Conservation (phyloP, 2,329 filamentous ascomycete species). For the Exophiala sp. region DNA sequence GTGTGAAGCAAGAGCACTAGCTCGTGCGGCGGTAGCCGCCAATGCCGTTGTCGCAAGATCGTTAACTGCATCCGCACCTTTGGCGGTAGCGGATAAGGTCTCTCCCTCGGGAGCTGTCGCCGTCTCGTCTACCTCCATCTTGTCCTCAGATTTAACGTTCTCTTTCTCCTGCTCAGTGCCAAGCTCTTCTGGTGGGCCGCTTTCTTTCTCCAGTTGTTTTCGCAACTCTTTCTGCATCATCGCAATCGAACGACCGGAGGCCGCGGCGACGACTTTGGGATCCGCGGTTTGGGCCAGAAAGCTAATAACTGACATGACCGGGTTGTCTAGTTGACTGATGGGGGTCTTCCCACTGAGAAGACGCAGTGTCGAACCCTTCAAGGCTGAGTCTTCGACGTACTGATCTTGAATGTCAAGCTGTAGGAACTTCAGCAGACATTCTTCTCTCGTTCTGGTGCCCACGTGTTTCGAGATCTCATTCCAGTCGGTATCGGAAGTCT, state of each 20-base stretch:
- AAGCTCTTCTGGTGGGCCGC: conserved; percentile 47
- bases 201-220: conserved; percentile 64
- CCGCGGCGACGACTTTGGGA: conserved; percentile 81
- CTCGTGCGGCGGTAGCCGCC: conserved; percentile 76
- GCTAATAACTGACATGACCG: conserved; percentile 90
- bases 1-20: conserved; percentile 83
- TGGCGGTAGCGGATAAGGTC: conserved; percentile 39
- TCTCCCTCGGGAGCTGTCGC: conserved; percentile 3
- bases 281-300: conserved; percentile 90
- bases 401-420: conserved; percentile 97
- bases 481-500: conserved; percentile 95
- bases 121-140: conserved; percentile 57
- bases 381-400: conserved; percentile 74
- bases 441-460: conserved; percentile 81
- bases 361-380: conserved; percentile 58
- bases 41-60: conserved; percentile 71
- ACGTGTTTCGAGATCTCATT: conserved; percentile 87
- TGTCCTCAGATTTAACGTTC: conserved; percentile 36
- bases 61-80: conserved; percentile 53
- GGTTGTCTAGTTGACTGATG: conserved; percentile 89
- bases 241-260: conserved; percentile 79
- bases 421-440: conserved; percentile 94
- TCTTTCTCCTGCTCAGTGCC: conserved; percentile 40
- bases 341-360: conserved; percentile 73
- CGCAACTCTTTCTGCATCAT: conserved; percentile 76